Evolutionary conservation across 306 rosid species (phyloP).

Genomic region (Vigna mungo): DNA sequence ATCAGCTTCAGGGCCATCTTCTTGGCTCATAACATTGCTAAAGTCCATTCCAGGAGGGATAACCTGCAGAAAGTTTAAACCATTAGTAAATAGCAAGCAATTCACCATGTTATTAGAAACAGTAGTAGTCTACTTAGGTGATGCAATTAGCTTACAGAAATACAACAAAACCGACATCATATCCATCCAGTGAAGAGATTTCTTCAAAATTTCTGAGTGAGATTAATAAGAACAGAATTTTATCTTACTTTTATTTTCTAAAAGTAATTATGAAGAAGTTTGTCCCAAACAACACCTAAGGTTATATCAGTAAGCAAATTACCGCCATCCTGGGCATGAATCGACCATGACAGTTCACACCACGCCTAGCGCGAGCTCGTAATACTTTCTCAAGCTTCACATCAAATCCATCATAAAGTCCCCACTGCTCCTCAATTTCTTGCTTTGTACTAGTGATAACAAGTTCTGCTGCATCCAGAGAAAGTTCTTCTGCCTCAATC

Average conservation of each 20-base stretch:
- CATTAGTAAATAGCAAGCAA: background rate
- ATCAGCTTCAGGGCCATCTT: conserved; percentile 73
- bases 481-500: conserved; percentile 90
- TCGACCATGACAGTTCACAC: conserved; percentile 85
- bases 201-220: background rate
- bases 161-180: background rate
- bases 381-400: conserved; percentile 89
- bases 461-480: conserved; percentile 91
- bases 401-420: conserved; percentile 91
- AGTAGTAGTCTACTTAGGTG: conserved; percentile 2
- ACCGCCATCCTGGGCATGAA: conserved; percentile 98
- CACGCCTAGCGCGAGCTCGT: conserved; percentile 87
- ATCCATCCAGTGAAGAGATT: background rate
- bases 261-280: too few relatives aligned
- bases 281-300: background rate
- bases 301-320: conserved; percentile 34
- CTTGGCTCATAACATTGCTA: conserved; percentile 77
- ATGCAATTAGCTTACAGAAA: conserved; percentile 12
- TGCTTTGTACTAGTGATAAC: conserved; percentile 93
- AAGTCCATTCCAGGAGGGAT: conserved; percentile 97
- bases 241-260: too few relatives aligned
- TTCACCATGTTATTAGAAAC: background rate
- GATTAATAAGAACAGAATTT: conserved; percentile 9
- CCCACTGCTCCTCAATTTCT: conserved; percentile 96
- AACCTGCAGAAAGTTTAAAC: conserved; percentile 58